Base-by-base conservation (phyloP, 768 basidiomycete species). In the Kwoniella europaea region DNA sequence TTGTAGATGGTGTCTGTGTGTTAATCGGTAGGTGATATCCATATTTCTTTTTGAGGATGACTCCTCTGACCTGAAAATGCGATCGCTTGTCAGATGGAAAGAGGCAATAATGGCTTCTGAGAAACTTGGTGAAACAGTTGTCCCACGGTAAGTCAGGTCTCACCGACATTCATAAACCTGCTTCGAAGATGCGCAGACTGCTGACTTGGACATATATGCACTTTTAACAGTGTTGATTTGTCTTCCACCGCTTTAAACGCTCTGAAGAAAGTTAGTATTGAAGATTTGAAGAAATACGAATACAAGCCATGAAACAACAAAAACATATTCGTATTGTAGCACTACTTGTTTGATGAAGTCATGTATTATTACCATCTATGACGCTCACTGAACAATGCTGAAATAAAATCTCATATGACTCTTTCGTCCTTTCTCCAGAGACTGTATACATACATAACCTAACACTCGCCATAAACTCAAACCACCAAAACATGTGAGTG, bases 1-100 rank as follows among this genome's bases (percentile, higher is more conserved):
- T n/a, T 83, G 82, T 67, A 58, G 71, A 62, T 83, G 82, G 82
- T 83, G 82, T 76, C 71, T 83, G 35, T 83, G 82, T 63, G 82
- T 83, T 10, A 72, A 76, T n/a, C 58, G 81, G 81, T 79, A 35
- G 46, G 78, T 62, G 20, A 22, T 42, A 10, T 50, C 44, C 12
- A 53, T 29, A 15, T 50, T 35, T 35, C n/a, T n/a, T n/a, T 1
- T 22, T 56, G 12, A 24, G 22, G 16, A 12, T 56, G 24, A 18
- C 6, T 56, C 24, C 20, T 16, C 24, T 12, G 18, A 52, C 15
- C 16, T 15, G 50, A 52, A 18, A 0, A 0, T 1, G 35, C 35
- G 35, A 35, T 35, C 35, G 35, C 35, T 35, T 35, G 35, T 10
- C 42, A 78, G 82, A 62, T 83, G 82, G 82, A 82, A 82, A 72